Base-by-base conservation (phyloP, 192 early-diverging fungal genomes). In the Spinellus fusiger region DNA sequence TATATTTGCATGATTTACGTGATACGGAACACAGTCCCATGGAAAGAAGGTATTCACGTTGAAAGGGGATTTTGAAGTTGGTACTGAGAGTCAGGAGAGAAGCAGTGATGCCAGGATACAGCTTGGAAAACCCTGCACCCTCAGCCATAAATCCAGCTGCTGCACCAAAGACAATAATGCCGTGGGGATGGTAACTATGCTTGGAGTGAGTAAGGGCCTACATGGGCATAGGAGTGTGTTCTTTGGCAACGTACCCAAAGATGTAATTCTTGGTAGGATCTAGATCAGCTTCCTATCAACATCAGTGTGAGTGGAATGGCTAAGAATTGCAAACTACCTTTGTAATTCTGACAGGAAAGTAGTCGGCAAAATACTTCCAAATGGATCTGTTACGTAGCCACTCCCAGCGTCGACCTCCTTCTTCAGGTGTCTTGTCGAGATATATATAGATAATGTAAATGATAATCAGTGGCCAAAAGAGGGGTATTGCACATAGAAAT, bases 101-200 rank as follows among this genome's bases (percentile, higher is more conserved):
- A 38, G 89, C 68, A 4, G 84, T 71, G 52, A 98, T 83, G 5
- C 94, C 93, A 2, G 90, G 90, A 59, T 90, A 92, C 16, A 77
- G 59, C 27, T 82, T 62, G 31, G 85, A 82, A 51, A 95, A 86
- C 8, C 84, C 76, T 33, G 83, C 68, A 1, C 89, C 93, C 49
- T 95, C 92, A 1, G 89, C 88, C 0, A 72, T 91, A 70, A 93
- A 93, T 47, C 88, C 86, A 22, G 81, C 78, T 69, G 85, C 86
- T 1, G 92, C 89, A 9, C 89, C 90, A n/a, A 92, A 76, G 8
- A 86, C 78, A 55, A 94, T 88, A 53, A 96, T 88, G 8, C 92
- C 93, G 64, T 95, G 92, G 12, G 93, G 94, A 71, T 96, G 93
- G 63, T 90, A 91, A 26, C 76, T 92, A 77, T n/a, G 13, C 3